Evolutionary conservation across 202 grass and related monocot genomes (phyloP).

Genomic region (Zizania palustris): DNA sequence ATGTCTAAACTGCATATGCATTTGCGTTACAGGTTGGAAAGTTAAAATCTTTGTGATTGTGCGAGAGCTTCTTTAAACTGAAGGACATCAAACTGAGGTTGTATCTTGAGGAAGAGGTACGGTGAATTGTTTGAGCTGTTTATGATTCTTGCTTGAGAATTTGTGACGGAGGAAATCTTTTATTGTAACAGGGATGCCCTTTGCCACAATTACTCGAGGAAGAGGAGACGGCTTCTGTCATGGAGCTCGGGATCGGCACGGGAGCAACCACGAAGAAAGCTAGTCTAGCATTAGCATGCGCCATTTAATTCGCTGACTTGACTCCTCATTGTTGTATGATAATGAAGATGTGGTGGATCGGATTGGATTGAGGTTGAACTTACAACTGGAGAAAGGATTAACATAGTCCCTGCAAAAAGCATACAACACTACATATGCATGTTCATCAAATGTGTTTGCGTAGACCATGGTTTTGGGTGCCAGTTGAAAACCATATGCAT

Average conservation of each 20-base stretch:
- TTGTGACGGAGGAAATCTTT: background rate
- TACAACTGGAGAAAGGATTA: background rate
- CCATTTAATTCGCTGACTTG: no score
- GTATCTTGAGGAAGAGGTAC: conserved; percentile 90
- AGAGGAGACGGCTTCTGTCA: conserved; percentile 74
- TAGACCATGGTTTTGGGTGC: no score
- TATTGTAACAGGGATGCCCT: conserved; percentile 61
- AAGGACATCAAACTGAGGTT: conserved; percentile 73
- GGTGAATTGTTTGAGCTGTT: background rate
- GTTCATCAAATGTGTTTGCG: background rate
- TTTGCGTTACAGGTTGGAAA: conserved; percentile 63
- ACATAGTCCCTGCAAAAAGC: background rate
- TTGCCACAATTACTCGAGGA: conserved; percentile 71
- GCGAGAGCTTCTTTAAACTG: conserved; percentile 93
- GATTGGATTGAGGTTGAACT: no score
- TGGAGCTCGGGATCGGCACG: conserved; percentile 69
- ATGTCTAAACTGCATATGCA: background rate
- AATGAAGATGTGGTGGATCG: no score
- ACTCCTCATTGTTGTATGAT: background rate
- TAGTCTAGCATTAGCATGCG: conserved; percentile 41
- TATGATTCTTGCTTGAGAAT: background rate
- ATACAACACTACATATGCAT: no score
- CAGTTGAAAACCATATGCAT: no score
- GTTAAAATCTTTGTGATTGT: conserved; percentile 76
- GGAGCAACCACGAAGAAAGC: conserved; percentile 79